Conservation (phyloP, 805 yeast genomes). For the Jamesozyma piceae region DNA sequence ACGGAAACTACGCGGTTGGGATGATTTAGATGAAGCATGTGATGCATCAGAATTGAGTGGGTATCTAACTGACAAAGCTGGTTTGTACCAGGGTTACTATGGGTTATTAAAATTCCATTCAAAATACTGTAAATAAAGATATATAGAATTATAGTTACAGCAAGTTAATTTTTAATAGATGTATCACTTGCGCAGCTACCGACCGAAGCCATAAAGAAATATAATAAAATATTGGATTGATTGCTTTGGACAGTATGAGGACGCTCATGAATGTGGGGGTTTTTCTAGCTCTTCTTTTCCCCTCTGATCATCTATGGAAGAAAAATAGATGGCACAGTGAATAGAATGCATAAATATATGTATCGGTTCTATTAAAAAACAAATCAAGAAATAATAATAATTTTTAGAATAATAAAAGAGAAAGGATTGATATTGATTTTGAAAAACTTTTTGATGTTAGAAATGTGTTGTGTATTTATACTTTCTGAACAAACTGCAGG, state of each 20-base stretch:
- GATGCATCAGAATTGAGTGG: constrained; percentile 38
- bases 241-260: constrained; percentile 31
- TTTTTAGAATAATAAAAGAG: neutral
- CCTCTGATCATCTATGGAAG: constrained; percentile 30
- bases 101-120: constrained; percentile 43
- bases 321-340: constrained; percentile 33
- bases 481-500: no score
- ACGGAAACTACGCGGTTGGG: constrained; percentile 58
- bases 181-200: constrained; percentile 31
- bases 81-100: constrained; percentile 73
- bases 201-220: constrained; percentile 19
- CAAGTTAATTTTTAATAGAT: no score
- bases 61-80: constrained; percentile 54
- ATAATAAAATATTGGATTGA: neutral
- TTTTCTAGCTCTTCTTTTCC: constrained; percentile 33
- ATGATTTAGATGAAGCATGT: constrained; percentile 31
- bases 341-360: constrained; percentile 30
- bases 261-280: constrained; percentile 22
- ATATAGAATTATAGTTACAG: no score
- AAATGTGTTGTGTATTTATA: no score
- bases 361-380: constrained; percentile 23
- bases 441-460: no score
- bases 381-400: no score
- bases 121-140: neutral
- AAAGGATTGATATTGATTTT: no score